These are phyloP conservation scores for Telfairia occidentalis DNA, from an alignment of 331 rosid genomes.

Conservation along the genomic window DNA sequence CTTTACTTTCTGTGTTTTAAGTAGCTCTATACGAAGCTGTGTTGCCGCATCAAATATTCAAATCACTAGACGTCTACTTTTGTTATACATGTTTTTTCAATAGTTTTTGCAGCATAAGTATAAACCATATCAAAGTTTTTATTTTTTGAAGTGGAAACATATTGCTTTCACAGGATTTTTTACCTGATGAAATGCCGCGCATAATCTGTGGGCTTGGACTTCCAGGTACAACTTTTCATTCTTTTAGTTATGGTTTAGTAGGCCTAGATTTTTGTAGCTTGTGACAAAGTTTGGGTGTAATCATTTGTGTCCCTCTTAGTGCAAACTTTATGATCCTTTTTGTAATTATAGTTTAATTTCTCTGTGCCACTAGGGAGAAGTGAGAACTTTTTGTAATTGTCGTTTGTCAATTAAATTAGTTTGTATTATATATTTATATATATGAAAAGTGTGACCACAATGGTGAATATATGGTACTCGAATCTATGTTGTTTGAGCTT, in stretches of 20 bases:
- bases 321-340: neutral
- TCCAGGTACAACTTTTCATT: constrained; percentile 49
- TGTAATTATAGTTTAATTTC: neutral
- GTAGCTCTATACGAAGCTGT: neutral
- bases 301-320: neutral
- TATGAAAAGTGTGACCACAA: too few relatives aligned
- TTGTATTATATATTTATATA: too few relatives aligned
- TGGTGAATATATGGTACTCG: too few relatives aligned
- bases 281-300: neutral
- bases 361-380: neutral
- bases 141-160: neutral
- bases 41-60: neutral
- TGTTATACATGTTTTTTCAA: neutral
- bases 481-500: neutral
- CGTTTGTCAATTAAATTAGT: neutral
- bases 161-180: constrained; percentile 41
- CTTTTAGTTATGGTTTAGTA: neutral
- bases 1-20: neutral
- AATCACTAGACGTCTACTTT: neutral
- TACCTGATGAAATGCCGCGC: constrained; percentile 74
- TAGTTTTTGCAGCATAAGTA: neutral
- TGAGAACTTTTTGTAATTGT: neutral
- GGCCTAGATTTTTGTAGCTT: neutral
- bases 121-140: neutral
- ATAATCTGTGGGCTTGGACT: constrained; percentile 82